Percentiles rank a stretch among this genome's conserved stretches.
These are phyloP conservation scores for Jaenimonas drosophilae DNA, from an alignment of 208 protist species.

Conservation along the genomic window DNA sequence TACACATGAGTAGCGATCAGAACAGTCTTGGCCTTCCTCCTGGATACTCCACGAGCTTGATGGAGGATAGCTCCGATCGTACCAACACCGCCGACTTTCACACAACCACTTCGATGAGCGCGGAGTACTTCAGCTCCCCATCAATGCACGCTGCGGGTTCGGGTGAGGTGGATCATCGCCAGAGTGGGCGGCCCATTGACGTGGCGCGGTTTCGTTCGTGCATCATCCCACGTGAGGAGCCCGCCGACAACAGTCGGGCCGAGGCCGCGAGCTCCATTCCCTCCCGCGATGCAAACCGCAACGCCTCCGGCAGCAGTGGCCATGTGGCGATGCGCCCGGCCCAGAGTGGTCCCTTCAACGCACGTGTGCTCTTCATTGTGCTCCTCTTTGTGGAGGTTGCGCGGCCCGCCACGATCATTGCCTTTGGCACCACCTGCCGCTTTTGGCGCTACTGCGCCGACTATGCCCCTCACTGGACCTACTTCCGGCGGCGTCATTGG, in stretches of 20 bases:
- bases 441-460: conserved; percentile 80
- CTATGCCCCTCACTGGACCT: conserved; percentile 76
- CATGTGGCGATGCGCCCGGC: conserved; percentile 14
- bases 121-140: conserved; percentile 19
- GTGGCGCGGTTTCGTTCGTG: conserved; percentile 72
- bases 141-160: conserved; percentile 4
- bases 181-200: conserved; percentile 38
- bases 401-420: conserved; percentile 39
- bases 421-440: conserved; percentile 44
- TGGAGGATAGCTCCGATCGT: conserved; percentile 1
- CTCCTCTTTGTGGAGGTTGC: conserved; percentile 53
- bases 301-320: background rate
- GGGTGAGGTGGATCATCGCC: background rate
- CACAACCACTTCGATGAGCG: conserved; percentile 4
- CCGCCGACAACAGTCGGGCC: too few relatives aligned
- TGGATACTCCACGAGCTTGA: too few relatives aligned
- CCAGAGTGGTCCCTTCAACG: conserved; percentile 62
- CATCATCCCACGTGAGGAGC: conserved; percentile 12
- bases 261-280: too few relatives aligned
- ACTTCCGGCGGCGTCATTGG: conserved; percentile 54
- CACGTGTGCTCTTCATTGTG: conserved; percentile 59
- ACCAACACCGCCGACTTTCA: conserved; percentile 1
- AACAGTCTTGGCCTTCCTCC: too few relatives aligned
- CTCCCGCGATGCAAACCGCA: conserved; percentile 3
- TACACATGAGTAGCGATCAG: too few relatives aligned